Evolutionary conservation across 208 protist genomes (phyloP), one percentile per base, ranked within the genome.

Genomic region (Acanthamoeba castellanii): DNA sequence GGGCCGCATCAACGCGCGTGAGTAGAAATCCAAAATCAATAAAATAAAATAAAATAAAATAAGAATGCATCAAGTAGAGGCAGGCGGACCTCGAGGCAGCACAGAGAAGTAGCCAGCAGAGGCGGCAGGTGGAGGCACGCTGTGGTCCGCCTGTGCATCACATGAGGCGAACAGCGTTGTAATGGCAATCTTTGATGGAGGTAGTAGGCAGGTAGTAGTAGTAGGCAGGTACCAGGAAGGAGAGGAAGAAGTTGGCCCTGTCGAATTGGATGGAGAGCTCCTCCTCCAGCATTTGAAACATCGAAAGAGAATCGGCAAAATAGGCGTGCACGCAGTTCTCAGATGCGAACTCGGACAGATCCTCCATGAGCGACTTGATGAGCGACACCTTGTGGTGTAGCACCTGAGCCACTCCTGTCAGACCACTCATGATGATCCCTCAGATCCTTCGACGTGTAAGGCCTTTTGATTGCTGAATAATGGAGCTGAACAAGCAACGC

Each of bases 231-330:
- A 88, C 81, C 4, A 88, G 55, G 22, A 88, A 88, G 8, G 81
- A 88, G 42, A 88, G 81, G 45, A 88, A 88, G 42, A 66, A 11
- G 81, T 88, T 88, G 81, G 81, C 81, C n/a, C 81, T 47, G 55
- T 88, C 81, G 81, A 88, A 88, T 57, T 88, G 81, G 81, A 88
- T 88, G 55, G 50, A 66, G 22, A 88, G 55, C 55, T 88, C 81
- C 55, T 88, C 81, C 55, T 88, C 81, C 20, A 88, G 81, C 37
- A 88, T 88, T 59, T 88, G 81, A 57, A 88, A 88, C 45, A 88
- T 57, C 13, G 81, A 88, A 50, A 88, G 25, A 9, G 81, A 88
- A 32, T 88, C 81, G 27, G 81, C 32, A 88, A 88, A 88, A 27
- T 88, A 64, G 42, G 81, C 81, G n/a, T 88, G 32, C 8, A 88